Evolutionary conservation across 441 rosid genomes (phyloP).

Genomic region (Mallotus repandus): DNA sequence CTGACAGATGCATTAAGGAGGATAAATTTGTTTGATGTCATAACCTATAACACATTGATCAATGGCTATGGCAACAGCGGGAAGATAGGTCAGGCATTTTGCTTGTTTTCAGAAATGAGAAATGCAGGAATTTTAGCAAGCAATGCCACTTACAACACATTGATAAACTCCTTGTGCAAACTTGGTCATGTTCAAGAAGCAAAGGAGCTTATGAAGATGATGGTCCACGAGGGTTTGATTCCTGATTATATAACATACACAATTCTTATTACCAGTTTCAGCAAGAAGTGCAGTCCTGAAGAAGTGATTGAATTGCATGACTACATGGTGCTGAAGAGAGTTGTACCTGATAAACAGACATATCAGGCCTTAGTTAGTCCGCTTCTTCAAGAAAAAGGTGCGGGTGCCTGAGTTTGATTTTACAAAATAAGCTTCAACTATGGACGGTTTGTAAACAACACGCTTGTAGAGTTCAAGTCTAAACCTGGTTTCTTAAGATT

Average conservation of each 20-base stretch:
- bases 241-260: conserved; percentile 69
- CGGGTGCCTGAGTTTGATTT: conserved; percentile 9
- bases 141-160: conserved; percentile 64
- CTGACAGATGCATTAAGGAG: conserved; percentile 52
- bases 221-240: conserved; percentile 45
- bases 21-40: conserved; percentile 49
- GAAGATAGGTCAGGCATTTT: conserved; percentile 53
- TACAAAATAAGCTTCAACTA: not conserved
- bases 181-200: conserved; percentile 50
- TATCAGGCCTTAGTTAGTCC: conserved; percentile 38
- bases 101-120: conserved; percentile 43
- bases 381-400: conserved; percentile 35
- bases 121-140: conserved; percentile 53
- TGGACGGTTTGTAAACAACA: too few relatives aligned
- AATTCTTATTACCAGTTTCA: conserved; percentile 41
- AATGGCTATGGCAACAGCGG: conserved; percentile 62
- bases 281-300: conserved; percentile 37
- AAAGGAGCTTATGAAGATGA: conserved; percentile 45
- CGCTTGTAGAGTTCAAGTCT: not conserved
- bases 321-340: conserved; percentile 62
- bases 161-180: conserved; percentile 65
- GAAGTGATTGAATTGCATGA: conserved; percentile 65
- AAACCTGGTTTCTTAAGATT: not conserved
- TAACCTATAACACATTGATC: conserved; percentile 70
- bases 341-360: conserved; percentile 44